phyloP scores from a whole-genome alignment of 2,329 filamentous ascomycete species.

The Laburnicola sp. region DNA sequence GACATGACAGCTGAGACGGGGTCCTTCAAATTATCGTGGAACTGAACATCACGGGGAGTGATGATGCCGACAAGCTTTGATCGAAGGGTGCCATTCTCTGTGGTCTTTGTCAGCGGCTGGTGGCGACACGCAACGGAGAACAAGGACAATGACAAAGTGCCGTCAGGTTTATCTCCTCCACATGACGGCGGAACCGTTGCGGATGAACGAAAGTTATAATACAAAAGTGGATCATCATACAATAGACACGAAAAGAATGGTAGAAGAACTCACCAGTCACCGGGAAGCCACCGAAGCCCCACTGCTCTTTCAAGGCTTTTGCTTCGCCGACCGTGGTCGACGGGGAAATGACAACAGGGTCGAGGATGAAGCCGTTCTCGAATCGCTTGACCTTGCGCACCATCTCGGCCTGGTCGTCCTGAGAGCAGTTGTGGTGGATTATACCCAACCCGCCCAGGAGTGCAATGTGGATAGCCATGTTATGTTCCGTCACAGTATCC shows the following conservation, averaged over 20 bases:
- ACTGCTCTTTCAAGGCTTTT: slow-evolving; percentile 91
- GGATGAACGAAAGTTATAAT: slow-evolving; percentile 99
- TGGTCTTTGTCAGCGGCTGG: slow-evolving; percentile 27
- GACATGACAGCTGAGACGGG: slow-evolving; percentile 92
- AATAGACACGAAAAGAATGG: slow-evolving; percentile 15
- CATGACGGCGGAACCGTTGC: slow-evolving; percentile 88
- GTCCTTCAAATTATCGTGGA: slow-evolving; percentile 74
- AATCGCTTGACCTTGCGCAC: slow-evolving; percentile 98
- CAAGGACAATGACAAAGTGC: slow-evolving; percentile 12
- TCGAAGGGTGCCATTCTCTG: slow-evolving; percentile 88
- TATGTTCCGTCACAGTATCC: slow-evolving; percentile 99
- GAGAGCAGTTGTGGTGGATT: slow-evolving; percentile 99
- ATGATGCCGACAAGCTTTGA: slow-evolving; percentile 97
- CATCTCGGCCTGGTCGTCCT: slow-evolving; percentile 97
- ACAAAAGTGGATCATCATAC: slow-evolving; percentile 73
- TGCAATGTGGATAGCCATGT: slow-evolving; percentile 98
- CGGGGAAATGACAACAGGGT: slow-evolving; percentile 88
- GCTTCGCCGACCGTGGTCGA: slow-evolving; percentile 88
- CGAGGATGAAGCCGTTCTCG: slow-evolving; percentile 98
- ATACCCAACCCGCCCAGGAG: slow-evolving; percentile 87
- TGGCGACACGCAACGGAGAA: slow-evolving; percentile 3
- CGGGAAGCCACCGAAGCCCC: slow-evolving; percentile 97
- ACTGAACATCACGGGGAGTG: slow-evolving; percentile 97
- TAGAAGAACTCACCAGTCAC: slow-evolving; percentile 79
- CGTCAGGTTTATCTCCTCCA: slow-evolving; percentile 68